Conservation (phyloP, 768 basidiomycete genomes). For the Rhodotorula graminis region DNA sequence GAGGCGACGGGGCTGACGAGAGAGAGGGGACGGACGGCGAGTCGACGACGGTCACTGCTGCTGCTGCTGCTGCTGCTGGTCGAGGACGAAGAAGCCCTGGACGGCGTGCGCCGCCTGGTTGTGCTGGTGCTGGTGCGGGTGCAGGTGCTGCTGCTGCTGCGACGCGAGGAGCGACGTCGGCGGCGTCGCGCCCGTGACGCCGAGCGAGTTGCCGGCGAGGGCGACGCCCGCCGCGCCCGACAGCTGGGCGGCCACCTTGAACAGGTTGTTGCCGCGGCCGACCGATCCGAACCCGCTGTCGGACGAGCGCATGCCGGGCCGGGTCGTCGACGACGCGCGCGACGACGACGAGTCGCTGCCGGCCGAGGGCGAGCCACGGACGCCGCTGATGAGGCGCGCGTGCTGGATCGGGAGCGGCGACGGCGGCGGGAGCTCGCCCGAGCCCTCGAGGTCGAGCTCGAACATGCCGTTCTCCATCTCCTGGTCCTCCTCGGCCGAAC, state of each 20-base stretch:
- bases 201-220: not conserved
- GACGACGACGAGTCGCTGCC: conserved; percentile 6
- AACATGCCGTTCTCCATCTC: conserved; percentile 39
- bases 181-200: not conserved
- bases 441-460: conserved; percentile 37
- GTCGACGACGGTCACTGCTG: not conserved
- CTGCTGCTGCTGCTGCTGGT: not conserved
- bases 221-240: not conserved
- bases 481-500: conserved; percentile 19
- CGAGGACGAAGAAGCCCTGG: not conserved
- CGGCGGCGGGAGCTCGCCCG: conserved; percentile 10
- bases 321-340: conserved; percentile 1
- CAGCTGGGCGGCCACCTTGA: not conserved
- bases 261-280: not conserved
- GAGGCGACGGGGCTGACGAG: too few relatives aligned
- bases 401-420: conserved; percentile 22
- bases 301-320: conserved; percentile 13
- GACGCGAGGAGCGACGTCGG: not conserved
- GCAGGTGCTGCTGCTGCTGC: not conserved
- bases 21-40: too few relatives aligned
- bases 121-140: not conserved
- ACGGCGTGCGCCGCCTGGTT: not conserved
- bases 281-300: conserved; percentile 22
- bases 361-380: not conserved
- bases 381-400: not conserved